A percentile compares a stretch with the other conserved stretches of the same genome.
Evolutionary conservation across 2,329 filamentous ascomycete genomes (phyloP).

Genomic region (Apiospora koreana): DNA sequence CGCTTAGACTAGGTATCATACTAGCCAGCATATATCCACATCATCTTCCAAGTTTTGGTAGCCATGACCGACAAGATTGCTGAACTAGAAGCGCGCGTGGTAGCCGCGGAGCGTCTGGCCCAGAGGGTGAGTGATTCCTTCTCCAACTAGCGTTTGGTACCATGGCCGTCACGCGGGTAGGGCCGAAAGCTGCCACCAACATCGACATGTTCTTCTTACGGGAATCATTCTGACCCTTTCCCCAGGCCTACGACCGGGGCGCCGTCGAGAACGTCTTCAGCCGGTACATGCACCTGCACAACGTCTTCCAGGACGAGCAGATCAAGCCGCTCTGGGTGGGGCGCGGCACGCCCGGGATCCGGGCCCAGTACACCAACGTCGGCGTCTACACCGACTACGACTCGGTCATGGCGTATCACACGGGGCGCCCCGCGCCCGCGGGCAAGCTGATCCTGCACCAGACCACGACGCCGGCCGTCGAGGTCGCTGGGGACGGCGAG

Average conservation of each 20-base stretch:
- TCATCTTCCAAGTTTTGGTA: no score
- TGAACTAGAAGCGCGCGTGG: neutral
- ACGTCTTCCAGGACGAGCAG: neutral
- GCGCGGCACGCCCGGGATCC: neutral
- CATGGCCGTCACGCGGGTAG: no score
- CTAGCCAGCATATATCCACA: neutral
- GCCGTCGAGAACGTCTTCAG: constrained; percentile 8
- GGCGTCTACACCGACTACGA: constrained; percentile 4
- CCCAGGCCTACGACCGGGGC: neutral
- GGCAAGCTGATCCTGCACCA: neutral
- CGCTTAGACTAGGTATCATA: neutral
- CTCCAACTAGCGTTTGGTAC: neutral
- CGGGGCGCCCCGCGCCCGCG: neutral
- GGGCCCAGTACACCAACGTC: constrained; percentile 3
- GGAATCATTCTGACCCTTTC: neutral
- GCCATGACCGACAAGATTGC: neutral
- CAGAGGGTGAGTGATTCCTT: neutral
- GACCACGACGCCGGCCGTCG: neutral
- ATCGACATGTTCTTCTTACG: no score
- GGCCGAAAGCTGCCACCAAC: neutral
- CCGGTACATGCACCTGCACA: constrained; percentile 8
- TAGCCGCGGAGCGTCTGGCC: neutral
- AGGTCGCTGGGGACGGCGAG: neutral
- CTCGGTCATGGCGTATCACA: constrained; percentile 7
- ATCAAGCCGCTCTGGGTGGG: neutral